These are phyloP conservation scores for Globisporangium sylvaticum DNA, from an alignment of 352 stramenopile species.

Conservation along the genomic window DNA sequence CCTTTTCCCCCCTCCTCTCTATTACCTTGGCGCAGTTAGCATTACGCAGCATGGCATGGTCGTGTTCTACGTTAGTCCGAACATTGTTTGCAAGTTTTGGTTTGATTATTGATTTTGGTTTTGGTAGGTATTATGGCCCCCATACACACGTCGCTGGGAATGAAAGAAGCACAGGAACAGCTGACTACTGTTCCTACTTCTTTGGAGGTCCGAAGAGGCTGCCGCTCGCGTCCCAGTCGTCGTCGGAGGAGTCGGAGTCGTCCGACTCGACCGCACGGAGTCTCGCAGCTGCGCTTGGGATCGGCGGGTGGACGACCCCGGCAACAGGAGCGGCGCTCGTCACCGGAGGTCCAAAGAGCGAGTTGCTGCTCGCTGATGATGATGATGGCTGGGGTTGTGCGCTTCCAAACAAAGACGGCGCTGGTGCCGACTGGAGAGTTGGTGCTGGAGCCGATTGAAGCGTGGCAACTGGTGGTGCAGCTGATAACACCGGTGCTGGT, in stretches of 20 bases:
- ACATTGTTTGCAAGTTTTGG: too few relatives aligned
- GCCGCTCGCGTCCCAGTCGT: slow-evolving; percentile 59
- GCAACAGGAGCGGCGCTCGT: slow-evolving; percentile 12
- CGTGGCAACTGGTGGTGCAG: slow-evolving; percentile 10
- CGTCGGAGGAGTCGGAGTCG: slow-evolving; percentile 40
- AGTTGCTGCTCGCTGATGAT: slow-evolving; percentile 3
- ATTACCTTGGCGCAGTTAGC: too few relatives aligned
- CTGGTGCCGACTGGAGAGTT: not conserved
- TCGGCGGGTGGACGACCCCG: slow-evolving; percentile 34
- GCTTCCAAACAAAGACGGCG: slow-evolving; percentile 23
- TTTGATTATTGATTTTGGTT: not conserved
- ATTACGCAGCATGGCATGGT: too few relatives aligned
- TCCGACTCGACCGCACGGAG: slow-evolving; percentile 42
- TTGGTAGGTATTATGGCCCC: not conserved
- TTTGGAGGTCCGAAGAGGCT: slow-evolving; percentile 55
- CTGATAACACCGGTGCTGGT: not conserved
- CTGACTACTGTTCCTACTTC: not conserved
- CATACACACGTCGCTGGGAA: not conserved
- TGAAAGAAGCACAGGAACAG: not conserved
- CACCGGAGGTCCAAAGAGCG: slow-evolving; percentile 23
- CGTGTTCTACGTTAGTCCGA: too few relatives aligned
- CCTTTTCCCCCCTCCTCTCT: too few relatives aligned
- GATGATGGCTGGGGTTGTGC: not conserved
- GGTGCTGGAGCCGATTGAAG: slow-evolving; percentile 3
- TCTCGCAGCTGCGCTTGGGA: slow-evolving; percentile 41